A percentile compares a stretch with the other conserved stretches of the same genome.
Evolutionary conservation across 73 alveolate genomes (phyloP).

Genomic region (Symbiodinium natans): DNA sequence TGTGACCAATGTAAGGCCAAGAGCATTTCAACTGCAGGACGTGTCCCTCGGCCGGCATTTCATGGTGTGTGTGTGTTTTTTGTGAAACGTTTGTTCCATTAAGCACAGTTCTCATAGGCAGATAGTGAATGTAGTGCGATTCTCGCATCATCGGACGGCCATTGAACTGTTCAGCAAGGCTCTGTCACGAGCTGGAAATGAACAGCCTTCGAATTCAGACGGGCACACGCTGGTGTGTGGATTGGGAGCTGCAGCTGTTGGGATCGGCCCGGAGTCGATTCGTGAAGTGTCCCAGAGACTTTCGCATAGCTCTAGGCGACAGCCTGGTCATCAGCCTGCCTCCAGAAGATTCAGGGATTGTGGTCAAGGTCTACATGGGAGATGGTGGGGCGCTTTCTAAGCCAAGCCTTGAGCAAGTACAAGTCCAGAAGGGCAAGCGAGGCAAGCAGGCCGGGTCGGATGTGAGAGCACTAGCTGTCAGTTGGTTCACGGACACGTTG

Average conservation of each 20-base stretch:
- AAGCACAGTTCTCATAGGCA: too few relatives aligned
- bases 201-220: conserved; percentile 7
- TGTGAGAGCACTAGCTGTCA: too few relatives aligned
- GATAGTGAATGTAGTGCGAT: too few relatives aligned
- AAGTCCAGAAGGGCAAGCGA: conserved; percentile 12
- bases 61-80: too few relatives aligned
- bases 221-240: conserved; percentile 65
- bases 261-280: conserved; percentile 35
- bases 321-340: conserved; percentile 48
- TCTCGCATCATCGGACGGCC: too few relatives aligned
- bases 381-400: conserved; percentile 19
- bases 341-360: conserved; percentile 38
- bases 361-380: conserved; percentile 28
- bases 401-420: conserved; percentile 63
- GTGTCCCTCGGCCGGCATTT: neutral
- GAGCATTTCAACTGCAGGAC: conserved; percentile 8
- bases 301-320: conserved; percentile 56
- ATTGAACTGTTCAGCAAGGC: neutral
- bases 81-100: too few relatives aligned
- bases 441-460: neutral
- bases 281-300: conserved; percentile 23
- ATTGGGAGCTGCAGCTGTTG: conserved; percentile 60
- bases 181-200: conserved; percentile 45
- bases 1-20: conserved; percentile 28
- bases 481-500: too few relatives aligned